phyloP scores from a whole-genome alignment of 2,329 filamentous ascomycete genomes.

The Diaporthe helianthi region DNA sequence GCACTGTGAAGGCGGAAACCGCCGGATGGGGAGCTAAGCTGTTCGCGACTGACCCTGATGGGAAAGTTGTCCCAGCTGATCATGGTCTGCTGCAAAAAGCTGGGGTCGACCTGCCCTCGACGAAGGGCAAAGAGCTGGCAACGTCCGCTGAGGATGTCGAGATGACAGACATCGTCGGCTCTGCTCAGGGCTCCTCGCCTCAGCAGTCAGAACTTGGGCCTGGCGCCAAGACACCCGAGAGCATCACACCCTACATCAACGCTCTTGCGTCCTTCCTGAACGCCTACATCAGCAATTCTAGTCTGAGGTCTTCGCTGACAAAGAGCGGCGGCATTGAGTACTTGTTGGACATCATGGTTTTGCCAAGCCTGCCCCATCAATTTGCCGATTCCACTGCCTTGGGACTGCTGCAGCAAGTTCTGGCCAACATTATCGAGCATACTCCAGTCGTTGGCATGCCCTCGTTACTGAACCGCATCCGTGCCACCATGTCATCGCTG shows the following conservation, averaged over 20 bases:
- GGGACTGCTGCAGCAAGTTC: constrained; percentile 74
- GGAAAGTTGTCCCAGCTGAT: constrained; percentile 65
- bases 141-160: constrained; percentile 61
- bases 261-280: constrained; percentile 78
- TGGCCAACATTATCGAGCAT: constrained; percentile 80
- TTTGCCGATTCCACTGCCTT: constrained; percentile 72
- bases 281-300: constrained; percentile 76
- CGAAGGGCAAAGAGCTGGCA: constrained; percentile 50
- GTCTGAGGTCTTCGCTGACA: constrained; percentile 76
- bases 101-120: constrained; percentile 38
- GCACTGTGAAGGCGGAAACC: constrained; percentile 71
- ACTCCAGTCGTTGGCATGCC: constrained; percentile 84
- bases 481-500: constrained; percentile 72
- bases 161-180: constrained; percentile 64
- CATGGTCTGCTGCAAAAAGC: constrained; percentile 45
- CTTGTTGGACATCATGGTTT: constrained; percentile 82
- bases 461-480: constrained; percentile 77
- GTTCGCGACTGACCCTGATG: constrained; percentile 65
- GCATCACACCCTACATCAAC: constrained; percentile 73
- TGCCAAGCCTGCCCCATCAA: constrained; percentile 79
- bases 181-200: constrained; percentile 22
- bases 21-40: constrained; percentile 82
- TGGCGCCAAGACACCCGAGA: constrained; percentile 24
- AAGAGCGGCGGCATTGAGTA: constrained; percentile 81
- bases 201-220: constrained; percentile 37